phyloP scores from a whole-genome alignment of 108 stramenopile genomes.

The Nitzschia sp. region DNA sequence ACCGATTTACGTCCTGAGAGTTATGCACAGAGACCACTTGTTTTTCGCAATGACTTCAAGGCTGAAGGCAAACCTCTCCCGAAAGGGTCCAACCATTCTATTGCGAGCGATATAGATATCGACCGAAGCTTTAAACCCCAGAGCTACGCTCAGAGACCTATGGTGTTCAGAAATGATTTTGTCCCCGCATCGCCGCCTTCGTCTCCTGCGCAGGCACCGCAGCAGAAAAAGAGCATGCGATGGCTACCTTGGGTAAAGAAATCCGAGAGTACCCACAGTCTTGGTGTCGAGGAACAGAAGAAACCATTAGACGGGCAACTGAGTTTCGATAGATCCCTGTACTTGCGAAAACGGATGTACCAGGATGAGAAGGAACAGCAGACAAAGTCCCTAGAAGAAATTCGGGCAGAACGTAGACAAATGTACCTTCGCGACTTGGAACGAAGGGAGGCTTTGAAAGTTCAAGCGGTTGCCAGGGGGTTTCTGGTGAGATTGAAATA shows the following conservation, averaged over 20 bases:
- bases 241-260: conserved; percentile 11
- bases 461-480: conserved; percentile 6
- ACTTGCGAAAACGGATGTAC: conserved; percentile 12
- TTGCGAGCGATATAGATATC: too few species aligned
- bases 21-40: background rate
- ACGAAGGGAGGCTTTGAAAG: conserved; percentile 14
- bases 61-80: background rate
- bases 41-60: background rate
- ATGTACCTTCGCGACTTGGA: conserved; percentile 24
- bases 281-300: background rate
- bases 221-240: conserved; percentile 3
- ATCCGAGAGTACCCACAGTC: background rate
- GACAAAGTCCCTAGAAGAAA: conserved; percentile 5
- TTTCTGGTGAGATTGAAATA: background rate
- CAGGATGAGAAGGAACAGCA: conserved; percentile 6
- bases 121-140: too few species aligned
- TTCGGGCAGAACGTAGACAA: conserved; percentile 6
- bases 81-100: too few species aligned
- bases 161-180: too few species aligned
- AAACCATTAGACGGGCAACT: background rate
- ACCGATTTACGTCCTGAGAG: too few species aligned
- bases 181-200: background rate
- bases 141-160: too few species aligned
- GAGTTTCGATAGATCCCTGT: conserved; percentile 11
- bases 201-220: background rate